Base-by-base conservation (phyloP, 2,329 filamentous ascomycete genomes). In the Boeremia lycopersici region DNA sequence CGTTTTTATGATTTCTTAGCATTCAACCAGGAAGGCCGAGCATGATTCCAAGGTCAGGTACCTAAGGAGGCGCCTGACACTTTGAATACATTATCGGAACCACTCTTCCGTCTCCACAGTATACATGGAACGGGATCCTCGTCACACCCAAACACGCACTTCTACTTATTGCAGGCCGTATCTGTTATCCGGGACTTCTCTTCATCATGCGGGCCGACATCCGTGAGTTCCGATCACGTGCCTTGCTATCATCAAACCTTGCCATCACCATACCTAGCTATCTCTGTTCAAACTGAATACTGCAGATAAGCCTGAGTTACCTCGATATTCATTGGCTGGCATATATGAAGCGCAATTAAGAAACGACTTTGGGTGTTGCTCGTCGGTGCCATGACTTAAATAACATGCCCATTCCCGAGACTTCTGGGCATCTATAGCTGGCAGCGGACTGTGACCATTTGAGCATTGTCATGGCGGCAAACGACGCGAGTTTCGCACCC, bases 201-300 rank as follows among this genome's bases (percentile, higher is more conserved):
- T n/a, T 25, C 9, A 42, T 8, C 4, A 7, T 11, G 29, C 41
- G 41, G 41, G 28, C 41, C 41, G 41, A 34, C n/a, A 23, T 44
- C 41, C 41, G 41, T n/a, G 15, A 44, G 9, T 29, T 44, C 41
- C 41, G 41, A 15, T 44, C 41, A 44, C 41, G 41, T 44, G 41
- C 41, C 12, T 25, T 17, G 25, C 35, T 11, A n/a, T 25, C 2
- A 7, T 10, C 4, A 12, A 5, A 31, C 30, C 4, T 31, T 13
- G 30, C 30, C n/a, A 12, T 30, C 4, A 23, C 19, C 19, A 23
- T 23, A 23, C 19, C 19, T 23, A 23, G 5, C 19, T 23, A 23
- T 23, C 19, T 23, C 19, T 3, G 19, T 23, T 23, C 19, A 23
- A 5, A 23, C 19, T 5, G 5, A 2, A 38, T 6, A 15, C 35